A percentile compares a stretch with the other conserved stretches of the same genome.
Conservation (phyloP, 2,329 filamentous ascomycete genomes). For the Exophiala lecanii-corni region DNA sequence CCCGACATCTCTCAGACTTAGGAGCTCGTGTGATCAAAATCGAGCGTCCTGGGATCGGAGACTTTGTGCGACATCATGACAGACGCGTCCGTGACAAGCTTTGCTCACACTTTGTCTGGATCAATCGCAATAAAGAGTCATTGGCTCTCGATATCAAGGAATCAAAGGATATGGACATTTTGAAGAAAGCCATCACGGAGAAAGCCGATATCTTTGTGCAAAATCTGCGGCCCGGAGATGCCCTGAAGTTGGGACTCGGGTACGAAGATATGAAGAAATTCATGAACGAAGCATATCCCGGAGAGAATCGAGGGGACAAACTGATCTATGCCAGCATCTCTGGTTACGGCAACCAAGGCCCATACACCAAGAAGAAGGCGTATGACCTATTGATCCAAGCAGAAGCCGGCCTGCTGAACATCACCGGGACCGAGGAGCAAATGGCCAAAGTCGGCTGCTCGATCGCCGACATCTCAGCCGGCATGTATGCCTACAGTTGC, state of each 20-base stretch:
- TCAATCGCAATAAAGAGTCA: conserved; percentile 52
- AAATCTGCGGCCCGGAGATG: conserved; percentile 50
- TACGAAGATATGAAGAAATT: conserved; percentile 38
- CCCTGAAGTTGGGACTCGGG: conserved; percentile 45
- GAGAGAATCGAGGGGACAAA: conserved; percentile 33
- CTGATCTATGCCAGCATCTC: conserved; percentile 54
- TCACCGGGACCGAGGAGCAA: conserved; percentile 44
- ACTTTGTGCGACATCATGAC: conserved; percentile 52
- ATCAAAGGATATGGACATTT: conserved; percentile 37
- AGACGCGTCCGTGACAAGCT: conserved; percentile 44
- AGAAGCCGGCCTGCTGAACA: conserved; percentile 49
- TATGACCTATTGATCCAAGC: conserved; percentile 54
- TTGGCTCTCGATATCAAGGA: conserved; percentile 49
- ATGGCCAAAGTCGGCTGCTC: conserved; percentile 51
- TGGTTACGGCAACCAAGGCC: conserved; percentile 49
- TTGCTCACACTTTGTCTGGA: conserved; percentile 54
- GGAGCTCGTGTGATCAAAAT: conserved; percentile 54
- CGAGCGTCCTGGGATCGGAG: conserved; percentile 48
- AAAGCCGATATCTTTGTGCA: conserved; percentile 51
- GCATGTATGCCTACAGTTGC: conserved; percentile 50
- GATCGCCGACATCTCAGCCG: conserved; percentile 52
- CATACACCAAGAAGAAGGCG: conserved; percentile 52
- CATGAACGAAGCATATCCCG: conserved; percentile 22
- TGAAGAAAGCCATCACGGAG: conserved; percentile 40
- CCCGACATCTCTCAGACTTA: conserved; percentile 50